Evolutionary conservation across 139 green algal genomes (phyloP), one percentile per base, ranked within the genome.

Genomic region (Marvania coccoides): DNA sequence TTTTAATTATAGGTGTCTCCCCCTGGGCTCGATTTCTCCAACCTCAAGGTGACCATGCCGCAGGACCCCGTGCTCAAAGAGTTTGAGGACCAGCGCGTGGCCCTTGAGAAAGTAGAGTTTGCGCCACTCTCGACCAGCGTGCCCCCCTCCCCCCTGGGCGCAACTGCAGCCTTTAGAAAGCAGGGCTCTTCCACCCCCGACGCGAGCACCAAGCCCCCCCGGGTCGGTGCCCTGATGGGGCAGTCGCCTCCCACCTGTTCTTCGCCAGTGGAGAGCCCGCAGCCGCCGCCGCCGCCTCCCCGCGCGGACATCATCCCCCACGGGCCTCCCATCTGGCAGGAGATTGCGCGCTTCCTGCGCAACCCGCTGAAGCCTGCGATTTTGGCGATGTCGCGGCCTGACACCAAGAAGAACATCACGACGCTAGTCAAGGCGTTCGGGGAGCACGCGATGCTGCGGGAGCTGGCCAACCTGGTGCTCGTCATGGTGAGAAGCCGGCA

Each of bases 351-450:
- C 28, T 98, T 96, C 81, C 78, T 97, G 70, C 76, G 78, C 58
- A 95, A 97, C 79, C 92, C 90, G 1, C 77, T 81, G 64, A 96
- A 97, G 83, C 92, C 92, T 3, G 93, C 87, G 24, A 89, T 98
- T 39, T 82, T 98, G 69, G 90, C 90, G 48, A 95, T 98, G 86
- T 81, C 63, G 35, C 85, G 92, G 3, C 89, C 92, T 19, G 92
- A 97, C 70, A 78, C 89, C 37, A 98, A 98, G 83, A 98, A 98
- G 81, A 98, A 98, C 83, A 78, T 98, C 70, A 84, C 81, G n/a
- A 87, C 86, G n/a, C 83, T 98, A 48, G 78, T 97, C 6, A 76
- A 80, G 38, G 90, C 88, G 5, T 95, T 90, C 67, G 88, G 85
- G 29, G 46, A 86, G 71, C 83, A 81, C 72, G 58, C 69, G 28